Conservation (phyloP, 176 grass and related monocot species). For the Oryza longistaminata region DNA sequence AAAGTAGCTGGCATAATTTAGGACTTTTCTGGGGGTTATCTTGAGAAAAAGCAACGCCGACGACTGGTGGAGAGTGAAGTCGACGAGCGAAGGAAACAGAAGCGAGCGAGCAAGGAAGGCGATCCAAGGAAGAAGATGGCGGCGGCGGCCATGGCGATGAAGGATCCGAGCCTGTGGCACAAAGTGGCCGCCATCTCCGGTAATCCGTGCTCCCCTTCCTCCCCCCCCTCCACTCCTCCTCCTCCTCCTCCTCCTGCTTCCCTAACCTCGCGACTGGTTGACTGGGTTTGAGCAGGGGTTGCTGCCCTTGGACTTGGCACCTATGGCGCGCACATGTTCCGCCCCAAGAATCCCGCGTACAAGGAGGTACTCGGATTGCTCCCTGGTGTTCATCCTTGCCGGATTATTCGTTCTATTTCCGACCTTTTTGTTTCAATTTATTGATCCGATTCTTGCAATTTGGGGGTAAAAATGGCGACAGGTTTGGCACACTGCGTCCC, state of each 20-base stretch:
- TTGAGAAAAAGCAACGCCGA: neutral
- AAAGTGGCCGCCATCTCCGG: conserved; percentile 93
- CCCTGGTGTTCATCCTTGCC: neutral
- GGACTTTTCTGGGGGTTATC: neutral
- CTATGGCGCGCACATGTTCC: conserved; percentile 79
- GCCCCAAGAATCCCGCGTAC: conserved; percentile 68
- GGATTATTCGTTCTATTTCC: neutral
- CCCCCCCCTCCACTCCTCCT: neutral
- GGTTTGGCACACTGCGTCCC: conserved; percentile 90
- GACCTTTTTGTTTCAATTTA: neutral
- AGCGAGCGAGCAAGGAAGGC: conserved; percentile 4
- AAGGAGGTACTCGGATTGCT: conserved; percentile 55
- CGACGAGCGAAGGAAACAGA: neutral
- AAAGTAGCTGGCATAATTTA: neutral
- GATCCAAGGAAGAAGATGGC: conserved; percentile 31
- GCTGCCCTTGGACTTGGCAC: conserved; percentile 87
- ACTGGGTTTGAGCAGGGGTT: conserved; percentile 46
- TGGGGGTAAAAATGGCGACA: neutral
- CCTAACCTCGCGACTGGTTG: neutral
- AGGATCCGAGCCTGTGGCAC: conserved; percentile 77
- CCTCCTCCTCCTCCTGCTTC: neutral
- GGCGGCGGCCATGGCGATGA: conserved; percentile 28
- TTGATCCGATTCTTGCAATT: neutral
- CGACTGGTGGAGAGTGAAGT: conserved; percentile 26
- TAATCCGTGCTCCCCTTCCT: neutral